These are phyloP conservation scores for Paecilomyces variotii DNA, from an alignment of 2,329 filamentous ascomycete species.

Conservation along the genomic window DNA sequence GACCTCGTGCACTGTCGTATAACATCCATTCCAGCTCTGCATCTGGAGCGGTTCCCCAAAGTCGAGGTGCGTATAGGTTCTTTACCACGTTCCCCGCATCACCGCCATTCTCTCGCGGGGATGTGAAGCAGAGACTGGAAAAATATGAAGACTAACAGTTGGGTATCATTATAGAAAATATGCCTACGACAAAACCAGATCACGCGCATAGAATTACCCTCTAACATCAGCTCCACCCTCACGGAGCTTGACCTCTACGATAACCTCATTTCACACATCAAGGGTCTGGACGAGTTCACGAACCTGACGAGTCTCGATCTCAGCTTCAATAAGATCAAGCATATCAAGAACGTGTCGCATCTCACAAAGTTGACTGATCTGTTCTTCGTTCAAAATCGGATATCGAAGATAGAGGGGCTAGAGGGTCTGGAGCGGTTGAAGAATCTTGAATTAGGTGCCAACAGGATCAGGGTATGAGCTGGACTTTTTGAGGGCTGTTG, in stretches of 20 bases:
- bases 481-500: background rate
- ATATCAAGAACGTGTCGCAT: constrained; percentile 82
- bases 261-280: constrained; percentile 83
- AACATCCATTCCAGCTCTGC: constrained; percentile 65
- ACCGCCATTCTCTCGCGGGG: background rate
- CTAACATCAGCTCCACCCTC: constrained; percentile 56
- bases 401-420: constrained; percentile 76
- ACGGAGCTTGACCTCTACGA: constrained; percentile 92
- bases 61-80: constrained; percentile 43
- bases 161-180: constrained; percentile 47
- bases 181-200: constrained; percentile 93
- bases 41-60: constrained; percentile 74
- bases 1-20: constrained; percentile 85
- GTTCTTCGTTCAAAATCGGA: constrained; percentile 93
- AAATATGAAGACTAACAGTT: background rate
- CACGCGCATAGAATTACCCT: constrained; percentile 67
- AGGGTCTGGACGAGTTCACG: constrained; percentile 68
- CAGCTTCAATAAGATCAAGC: constrained; percentile 98
- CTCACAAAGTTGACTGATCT: constrained; percentile 71
- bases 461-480: constrained; percentile 61
- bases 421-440: constrained; percentile 65
- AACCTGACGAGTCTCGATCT: constrained; percentile 76
- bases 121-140: background rate
- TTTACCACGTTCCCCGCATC: background rate
- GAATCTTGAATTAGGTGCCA: constrained; percentile 86